Evolutionary conservation across 495 filamentous ascomycete species (phyloP).

Genomic region (Neurospora sp.): DNA sequence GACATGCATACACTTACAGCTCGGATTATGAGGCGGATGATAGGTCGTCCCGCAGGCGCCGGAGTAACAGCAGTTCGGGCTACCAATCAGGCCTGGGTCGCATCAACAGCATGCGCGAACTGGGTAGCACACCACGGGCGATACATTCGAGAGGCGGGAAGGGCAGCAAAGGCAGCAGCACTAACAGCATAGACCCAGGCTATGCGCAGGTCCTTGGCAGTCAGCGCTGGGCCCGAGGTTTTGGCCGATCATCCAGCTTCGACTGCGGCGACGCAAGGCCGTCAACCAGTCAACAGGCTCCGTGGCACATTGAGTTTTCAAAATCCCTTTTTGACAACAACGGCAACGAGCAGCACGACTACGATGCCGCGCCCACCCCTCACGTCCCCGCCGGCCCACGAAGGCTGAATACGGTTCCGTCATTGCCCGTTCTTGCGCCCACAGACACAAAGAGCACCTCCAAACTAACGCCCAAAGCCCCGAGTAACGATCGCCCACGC

Average conservation of each 20-base stretch:
- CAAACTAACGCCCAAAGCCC: constrained; percentile 15
- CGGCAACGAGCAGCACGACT: constrained; percentile 37
- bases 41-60: constrained; percentile 51
- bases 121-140: constrained; percentile 20
- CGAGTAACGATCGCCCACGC: constrained; percentile 43
- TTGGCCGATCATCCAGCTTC: constrained; percentile 66
- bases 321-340: constrained; percentile 25
- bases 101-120: constrained; percentile 52
- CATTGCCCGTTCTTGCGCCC: constrained; percentile 34
- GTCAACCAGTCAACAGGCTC: constrained; percentile 18
- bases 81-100: constrained; percentile 52
- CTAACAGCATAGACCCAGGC: constrained; percentile 58
- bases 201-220: constrained; percentile 43
- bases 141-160: constrained; percentile 45
- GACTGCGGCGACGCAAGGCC: constrained; percentile 47
- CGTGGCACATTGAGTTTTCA: constrained; percentile 36
- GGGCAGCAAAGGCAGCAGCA: constrained; percentile 63
- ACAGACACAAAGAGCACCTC: constrained; percentile 23
- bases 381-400: constrained; percentile 76
- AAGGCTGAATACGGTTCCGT: constrained; percentile 31
- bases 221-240: constrained; percentile 46
- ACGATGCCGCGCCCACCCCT: constrained; percentile 83
- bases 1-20: constrained; percentile 67
- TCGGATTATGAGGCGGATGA: constrained; percentile 59
- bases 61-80: constrained; percentile 75